phyloP scores from a whole-genome alignment of 116 monocot genomes.

The Thalassia testudinum region DNA sequence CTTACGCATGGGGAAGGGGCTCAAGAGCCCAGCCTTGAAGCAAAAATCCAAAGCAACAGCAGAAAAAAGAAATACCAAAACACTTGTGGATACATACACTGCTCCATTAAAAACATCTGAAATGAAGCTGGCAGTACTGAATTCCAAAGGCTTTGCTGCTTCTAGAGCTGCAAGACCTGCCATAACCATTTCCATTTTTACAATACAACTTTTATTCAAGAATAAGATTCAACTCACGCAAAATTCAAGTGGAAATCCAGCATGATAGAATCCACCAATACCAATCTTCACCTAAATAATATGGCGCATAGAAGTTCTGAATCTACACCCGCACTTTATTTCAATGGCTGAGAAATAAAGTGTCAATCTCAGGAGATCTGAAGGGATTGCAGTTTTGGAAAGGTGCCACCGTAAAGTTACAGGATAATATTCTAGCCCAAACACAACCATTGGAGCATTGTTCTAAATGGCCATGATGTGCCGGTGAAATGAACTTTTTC shows the following conservation, averaged over 20 bases:
- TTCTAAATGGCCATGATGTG: no score
- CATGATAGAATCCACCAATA: no score
- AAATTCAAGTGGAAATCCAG: not conserved
- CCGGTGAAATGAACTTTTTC: no score
- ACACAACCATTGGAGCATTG: no score
- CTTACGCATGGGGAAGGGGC: slow-evolving; percentile 43
- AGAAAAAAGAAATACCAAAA: slow-evolving; percentile 53
- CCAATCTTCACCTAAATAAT: no score
- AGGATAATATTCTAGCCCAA: no score
- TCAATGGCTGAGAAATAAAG: no score
- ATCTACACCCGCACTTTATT: no score
- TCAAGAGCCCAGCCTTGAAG: slow-evolving; percentile 60
- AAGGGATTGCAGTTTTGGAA: no score
- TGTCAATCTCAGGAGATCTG: no score
- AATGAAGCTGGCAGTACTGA: slow-evolving; percentile 15
- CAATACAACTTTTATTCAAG: not conserved
- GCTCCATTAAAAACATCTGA: slow-evolving; percentile 25
- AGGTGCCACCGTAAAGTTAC: no score
- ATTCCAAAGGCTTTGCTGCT: slow-evolving; percentile 20
- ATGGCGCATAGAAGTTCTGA: no score
- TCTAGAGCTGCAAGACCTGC: slow-evolving; percentile 65
- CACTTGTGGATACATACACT: slow-evolving; percentile 28
- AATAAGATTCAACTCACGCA: not conserved
- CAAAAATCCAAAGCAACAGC: slow-evolving; percentile 72
- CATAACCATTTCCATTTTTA: slow-evolving; percentile 1